A percentile compares a stretch with the other conserved stretches of the same genome.
These are phyloP conservation scores for Vigna nakashimae DNA, from an alignment of 306 rosid genomes.

Conservation along the genomic window DNA sequence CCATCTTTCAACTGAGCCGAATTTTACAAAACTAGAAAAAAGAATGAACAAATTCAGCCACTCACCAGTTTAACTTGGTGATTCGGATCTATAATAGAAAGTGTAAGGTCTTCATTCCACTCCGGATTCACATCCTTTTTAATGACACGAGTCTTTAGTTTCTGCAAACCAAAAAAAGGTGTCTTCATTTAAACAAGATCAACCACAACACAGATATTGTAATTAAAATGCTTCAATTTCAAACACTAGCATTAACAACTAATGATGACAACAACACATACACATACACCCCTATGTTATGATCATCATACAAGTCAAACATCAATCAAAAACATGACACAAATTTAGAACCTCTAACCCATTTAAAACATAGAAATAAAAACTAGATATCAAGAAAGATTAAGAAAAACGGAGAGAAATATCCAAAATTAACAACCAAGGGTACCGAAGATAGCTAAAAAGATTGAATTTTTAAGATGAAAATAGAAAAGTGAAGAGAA, in stretches of 20 bases:
- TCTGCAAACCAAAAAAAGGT: constrained; percentile 53
- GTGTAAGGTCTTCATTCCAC: constrained; percentile 98
- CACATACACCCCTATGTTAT: background rate
- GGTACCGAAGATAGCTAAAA: background rate
- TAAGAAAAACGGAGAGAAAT: background rate
- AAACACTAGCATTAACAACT: background rate
- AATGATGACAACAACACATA: background rate
- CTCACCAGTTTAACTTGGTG: constrained; percentile 65
- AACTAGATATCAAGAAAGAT: background rate
- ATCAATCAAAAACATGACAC: background rate
- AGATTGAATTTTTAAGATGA: constrained; percentile 18
- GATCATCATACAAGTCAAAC: background rate
- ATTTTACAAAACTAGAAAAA: constrained; percentile 1
- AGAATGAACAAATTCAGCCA: constrained; percentile 23
- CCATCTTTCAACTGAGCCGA: background rate
- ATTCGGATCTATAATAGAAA: constrained; percentile 70
- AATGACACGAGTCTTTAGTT: constrained; percentile 82
- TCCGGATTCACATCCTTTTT: constrained; percentile 88
- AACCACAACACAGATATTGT: background rate
- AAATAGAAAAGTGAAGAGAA: background rate
- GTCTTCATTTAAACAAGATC: background rate
- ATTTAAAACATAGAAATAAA: background rate
- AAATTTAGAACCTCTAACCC: background rate
- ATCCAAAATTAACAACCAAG: background rate
- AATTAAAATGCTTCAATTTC: constrained; percentile 16